Evolutionary conservation across 768 basidiomycete genomes (phyloP), one percentile per base, ranked within the genome.

Genomic region (Tricholoma furcatifolium): DNA sequence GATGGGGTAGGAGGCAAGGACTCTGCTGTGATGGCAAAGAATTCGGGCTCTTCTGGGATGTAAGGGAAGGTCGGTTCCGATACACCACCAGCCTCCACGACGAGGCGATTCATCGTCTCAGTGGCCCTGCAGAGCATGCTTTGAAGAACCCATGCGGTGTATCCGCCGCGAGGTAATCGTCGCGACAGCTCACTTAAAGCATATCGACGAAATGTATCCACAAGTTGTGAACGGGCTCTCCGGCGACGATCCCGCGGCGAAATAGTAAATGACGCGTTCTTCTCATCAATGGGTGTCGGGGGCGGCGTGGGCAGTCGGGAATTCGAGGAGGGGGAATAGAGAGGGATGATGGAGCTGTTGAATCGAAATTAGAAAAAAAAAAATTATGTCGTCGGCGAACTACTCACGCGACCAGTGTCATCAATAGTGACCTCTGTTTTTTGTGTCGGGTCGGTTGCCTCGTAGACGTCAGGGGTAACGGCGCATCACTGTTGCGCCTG

Each of bases 401-500:
- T 69, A 84, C 77, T 47, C 70, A 85, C 77, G 83, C 78, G 53
- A 89, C 81, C 36, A 91, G 70, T 6, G 84, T 79, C 78, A 84
- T 86, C 43, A 88, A 72, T 54, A 90, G 64, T 14, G 88, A 90
- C 40, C 83, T 76, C 59, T 86, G 83, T 59, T 82, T 87, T 70
- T 85, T 88, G 58, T 88, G 85, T 56, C 78, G 80, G 27, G 27
- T 27, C 38, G 70, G 61, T 3, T 59, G 59, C 60, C 74, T 79
- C 39, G 60, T 60, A 36, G 71, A 47, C 46, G 62, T 59, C 8
- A 67, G 60, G 34, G 69, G 59, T 30, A 54, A 55, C 21, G 65
- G 68, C 49, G 39, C 45, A 57, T 65, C 60, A 27, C 27, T 7
- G 48, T 56, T 49, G 52, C 59, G 55, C 21, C 43, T 57, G 32